A percentile compares a stretch with the other conserved stretches of the same genome.
phyloP scores from a whole-genome alignment of 192 early-diverging fungal genomes.

The Linnemannia hyalina region DNA sequence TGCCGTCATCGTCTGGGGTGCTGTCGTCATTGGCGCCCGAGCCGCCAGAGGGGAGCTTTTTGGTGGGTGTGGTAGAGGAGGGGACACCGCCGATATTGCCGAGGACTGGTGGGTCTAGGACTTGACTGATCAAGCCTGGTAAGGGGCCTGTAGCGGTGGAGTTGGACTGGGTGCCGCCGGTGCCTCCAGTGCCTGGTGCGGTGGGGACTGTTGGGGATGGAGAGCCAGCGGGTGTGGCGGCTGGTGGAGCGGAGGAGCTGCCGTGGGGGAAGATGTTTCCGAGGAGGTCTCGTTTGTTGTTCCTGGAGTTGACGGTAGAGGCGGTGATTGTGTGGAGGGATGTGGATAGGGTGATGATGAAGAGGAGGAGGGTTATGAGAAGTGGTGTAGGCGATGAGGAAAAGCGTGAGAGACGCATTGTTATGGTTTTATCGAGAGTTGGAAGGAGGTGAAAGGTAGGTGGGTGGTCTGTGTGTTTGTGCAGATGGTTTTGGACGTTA shows the following conservation, averaged over 20 bases:
- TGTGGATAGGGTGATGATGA: too few species aligned
- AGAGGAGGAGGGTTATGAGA: neutral
- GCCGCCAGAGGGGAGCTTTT: neutral
- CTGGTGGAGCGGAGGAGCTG: neutral
- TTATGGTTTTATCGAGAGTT: neutral
- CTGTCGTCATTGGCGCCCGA: neutral
- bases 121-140: conserved; percentile 11
- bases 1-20: neutral
- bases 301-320: neutral
- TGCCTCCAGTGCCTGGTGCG: neutral
- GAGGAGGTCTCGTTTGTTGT: neutral
- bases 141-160: neutral
- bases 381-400: neutral
- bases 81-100: neutral
- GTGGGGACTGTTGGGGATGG: neutral
- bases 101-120: conserved; percentile 10
- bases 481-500: neutral
- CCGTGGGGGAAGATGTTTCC: neutral
- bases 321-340: neutral
- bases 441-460: too few species aligned
- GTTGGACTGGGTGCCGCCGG: neutral
- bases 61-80: neutral
- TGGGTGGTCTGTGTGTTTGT: neutral
- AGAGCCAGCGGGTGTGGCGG: conserved; percentile 3
- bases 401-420: neutral